Conservation (phyloP, 176 grass and related monocot species). For the Hsuehochloa calcarea region DNA sequence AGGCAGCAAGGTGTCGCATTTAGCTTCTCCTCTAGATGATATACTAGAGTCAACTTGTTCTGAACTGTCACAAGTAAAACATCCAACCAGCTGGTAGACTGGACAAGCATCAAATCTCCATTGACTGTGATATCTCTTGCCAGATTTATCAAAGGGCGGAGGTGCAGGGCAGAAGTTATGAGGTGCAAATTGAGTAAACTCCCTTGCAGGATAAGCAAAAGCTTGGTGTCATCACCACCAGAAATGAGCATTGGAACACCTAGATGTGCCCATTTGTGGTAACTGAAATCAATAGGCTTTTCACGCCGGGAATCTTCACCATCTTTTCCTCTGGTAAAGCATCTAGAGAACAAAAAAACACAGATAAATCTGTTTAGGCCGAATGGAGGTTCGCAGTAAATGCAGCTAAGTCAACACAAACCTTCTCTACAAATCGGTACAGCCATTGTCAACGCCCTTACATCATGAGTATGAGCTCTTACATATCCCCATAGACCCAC, state of each 20-base stretch:
- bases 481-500: conserved; percentile 75
- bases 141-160: conserved; percentile 69
- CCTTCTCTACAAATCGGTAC: conserved; percentile 89
- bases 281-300: conserved; percentile 65
- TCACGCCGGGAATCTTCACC: conserved; percentile 48
- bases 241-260: conserved; percentile 98
- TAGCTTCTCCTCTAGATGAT: conserved; percentile 44
- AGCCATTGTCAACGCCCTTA: conserved; percentile 81
- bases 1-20: conserved; percentile 47
- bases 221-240: conserved; percentile 80
- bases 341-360: conserved; percentile 54
- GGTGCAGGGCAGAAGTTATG: conserved; percentile 97
- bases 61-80: conserved; percentile 60
- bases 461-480: conserved; percentile 87
- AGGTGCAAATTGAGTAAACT: conserved; percentile 86
- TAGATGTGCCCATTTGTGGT: conserved; percentile 94
- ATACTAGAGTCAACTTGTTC: conserved; percentile 43
- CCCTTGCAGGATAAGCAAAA: conserved; percentile 92
- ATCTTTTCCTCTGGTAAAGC: conserved; percentile 56
- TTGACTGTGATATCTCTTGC: conserved; percentile 45
- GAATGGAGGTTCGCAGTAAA: background rate
- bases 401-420: conserved; percentile 40
- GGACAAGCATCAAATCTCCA: conserved; percentile 73
- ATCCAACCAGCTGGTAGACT: conserved; percentile 66
- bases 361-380: background rate